phyloP scores from a whole-genome alignment of 1,284 basidiomycete genomes.

The Cutaneotrichosporon cutaneum region DNA sequence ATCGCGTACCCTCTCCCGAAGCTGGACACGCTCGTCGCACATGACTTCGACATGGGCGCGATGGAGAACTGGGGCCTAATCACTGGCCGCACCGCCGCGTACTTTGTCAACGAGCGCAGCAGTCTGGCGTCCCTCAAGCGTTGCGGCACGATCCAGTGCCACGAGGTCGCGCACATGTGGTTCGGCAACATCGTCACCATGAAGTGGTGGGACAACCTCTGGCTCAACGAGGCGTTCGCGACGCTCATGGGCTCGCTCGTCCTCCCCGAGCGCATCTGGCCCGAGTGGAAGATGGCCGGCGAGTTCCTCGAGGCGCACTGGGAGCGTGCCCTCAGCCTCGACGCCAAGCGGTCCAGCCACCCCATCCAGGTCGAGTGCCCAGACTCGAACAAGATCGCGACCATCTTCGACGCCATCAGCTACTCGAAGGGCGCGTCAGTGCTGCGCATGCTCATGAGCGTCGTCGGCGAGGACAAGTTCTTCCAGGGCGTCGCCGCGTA shows the following conservation, averaged over 20 bases:
- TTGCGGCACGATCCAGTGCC: slow-evolving; percentile 62
- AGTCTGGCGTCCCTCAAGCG: slow-evolving; percentile 77
- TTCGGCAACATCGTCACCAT: slow-evolving; percentile 59
- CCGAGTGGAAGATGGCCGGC: slow-evolving; percentile 59
- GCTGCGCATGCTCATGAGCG: slow-evolving; percentile 85
- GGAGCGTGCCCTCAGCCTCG: slow-evolving; percentile 68
- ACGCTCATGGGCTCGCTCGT: slow-evolving; percentile 82
- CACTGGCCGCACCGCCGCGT: slow-evolving; percentile 79
- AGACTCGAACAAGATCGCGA: slow-evolving; percentile 80
- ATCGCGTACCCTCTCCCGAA: slow-evolving; percentile 91
- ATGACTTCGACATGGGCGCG: slow-evolving; percentile 86
- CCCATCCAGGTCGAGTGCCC: slow-evolving; percentile 91
- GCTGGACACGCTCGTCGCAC: slow-evolving; percentile 77
- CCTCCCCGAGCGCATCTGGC: slow-evolving; percentile 66
- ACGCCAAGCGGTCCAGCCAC: slow-evolving; percentile 87
- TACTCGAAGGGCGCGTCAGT: slow-evolving; percentile 84
- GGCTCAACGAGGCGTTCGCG: slow-evolving; percentile 76
- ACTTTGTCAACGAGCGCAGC: slow-evolving; percentile 75
- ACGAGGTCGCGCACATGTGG: slow-evolving; percentile 56
- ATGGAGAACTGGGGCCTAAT: slow-evolving; percentile 98
- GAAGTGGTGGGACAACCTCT: slow-evolving; percentile 91
- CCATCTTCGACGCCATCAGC: slow-evolving; percentile 82
- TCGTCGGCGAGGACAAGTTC: slow-evolving; percentile 87
- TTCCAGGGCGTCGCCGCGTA: slow-evolving; percentile 85
- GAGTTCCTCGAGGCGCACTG: slow-evolving; percentile 59